phyloP scores from a whole-genome alignment of 2,329 filamentous ascomycete genomes.

The Colletotrichum orbiculare region DNA sequence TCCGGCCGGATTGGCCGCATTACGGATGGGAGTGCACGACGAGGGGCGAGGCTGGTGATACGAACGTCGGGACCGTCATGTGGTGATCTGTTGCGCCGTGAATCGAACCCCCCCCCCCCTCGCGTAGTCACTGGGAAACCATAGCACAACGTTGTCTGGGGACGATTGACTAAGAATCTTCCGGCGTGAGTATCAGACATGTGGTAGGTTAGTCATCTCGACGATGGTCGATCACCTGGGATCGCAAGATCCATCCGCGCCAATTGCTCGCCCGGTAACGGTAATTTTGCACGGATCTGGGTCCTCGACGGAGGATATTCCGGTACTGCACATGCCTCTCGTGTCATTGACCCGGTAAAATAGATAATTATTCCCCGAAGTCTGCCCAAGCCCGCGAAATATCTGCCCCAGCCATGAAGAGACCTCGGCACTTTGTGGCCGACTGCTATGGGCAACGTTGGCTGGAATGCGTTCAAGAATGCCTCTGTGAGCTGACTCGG shows the following conservation, averaged over 20 bases:
- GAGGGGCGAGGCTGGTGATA: slow-evolving; percentile 17
- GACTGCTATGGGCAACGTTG: background rate
- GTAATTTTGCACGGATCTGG: slow-evolving; percentile 12
- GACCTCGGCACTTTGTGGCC: slow-evolving; percentile 6
- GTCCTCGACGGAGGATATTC: slow-evolving; percentile 17
- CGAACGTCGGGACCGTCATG: slow-evolving; percentile 12
- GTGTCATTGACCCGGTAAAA: slow-evolving; percentile 1
- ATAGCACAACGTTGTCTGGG: too few relatives aligned
- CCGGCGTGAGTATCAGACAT: too few relatives aligned
- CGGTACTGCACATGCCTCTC: background rate
- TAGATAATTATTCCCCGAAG: slow-evolving; percentile 17
- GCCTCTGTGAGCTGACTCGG: slow-evolving; percentile 10
- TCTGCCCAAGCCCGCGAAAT: background rate
- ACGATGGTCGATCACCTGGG: background rate
- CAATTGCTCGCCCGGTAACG: background rate
- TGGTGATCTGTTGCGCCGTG: slow-evolving; percentile 8
- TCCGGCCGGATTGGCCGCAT: background rate
- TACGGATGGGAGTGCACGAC: background rate
- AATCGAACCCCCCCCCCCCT: too few relatives aligned
- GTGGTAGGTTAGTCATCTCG: background rate
- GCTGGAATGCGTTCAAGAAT: slow-evolving; percentile 18
- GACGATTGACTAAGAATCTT: too few relatives aligned
- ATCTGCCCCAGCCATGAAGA: background rate
- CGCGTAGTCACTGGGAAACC: background rate
- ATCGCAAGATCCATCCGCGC: background rate